Conservation (phyloP, 257 asterid genomes). For the Prunella vulgaris region DNA sequence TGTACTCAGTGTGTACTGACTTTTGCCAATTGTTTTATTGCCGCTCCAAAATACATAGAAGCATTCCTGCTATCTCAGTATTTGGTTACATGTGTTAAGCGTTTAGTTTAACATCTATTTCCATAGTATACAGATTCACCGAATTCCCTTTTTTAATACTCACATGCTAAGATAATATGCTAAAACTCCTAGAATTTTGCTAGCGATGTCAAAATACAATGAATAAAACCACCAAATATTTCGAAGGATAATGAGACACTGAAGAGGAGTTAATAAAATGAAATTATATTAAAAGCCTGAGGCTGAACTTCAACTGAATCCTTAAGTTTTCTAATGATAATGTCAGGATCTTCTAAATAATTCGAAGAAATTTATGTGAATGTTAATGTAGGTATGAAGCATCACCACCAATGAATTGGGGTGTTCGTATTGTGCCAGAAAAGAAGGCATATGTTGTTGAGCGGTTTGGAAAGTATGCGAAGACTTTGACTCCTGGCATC, state of each 20-base stretch:
- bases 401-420: slow-evolving; percentile 71
- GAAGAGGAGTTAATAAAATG: background rate
- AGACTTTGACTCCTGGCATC: slow-evolving; percentile 79
- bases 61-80: background rate
- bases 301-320: background rate
- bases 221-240: background rate
- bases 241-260: background rate
- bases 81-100: background rate
- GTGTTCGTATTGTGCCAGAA: slow-evolving; percentile 85
- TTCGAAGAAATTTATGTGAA: background rate
- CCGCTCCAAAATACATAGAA: background rate
- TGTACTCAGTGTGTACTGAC: background rate
- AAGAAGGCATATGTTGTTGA: slow-evolving; percentile 73
- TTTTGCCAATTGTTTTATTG: background rate
- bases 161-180: background rate
- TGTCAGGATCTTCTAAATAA: background rate
- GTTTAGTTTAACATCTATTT: background rate
- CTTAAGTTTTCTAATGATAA: background rate
- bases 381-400: slow-evolving; percentile 48
- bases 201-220: background rate
- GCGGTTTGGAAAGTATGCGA: slow-evolving; percentile 73
- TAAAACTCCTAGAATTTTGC: background rate
- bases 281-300: background rate
- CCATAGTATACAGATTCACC: background rate
- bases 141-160: background rate